These are phyloP conservation scores for Fusarium buxicola DNA, from an alignment of 2,329 filamentous ascomycete genomes.

Conservation along the genomic window DNA sequence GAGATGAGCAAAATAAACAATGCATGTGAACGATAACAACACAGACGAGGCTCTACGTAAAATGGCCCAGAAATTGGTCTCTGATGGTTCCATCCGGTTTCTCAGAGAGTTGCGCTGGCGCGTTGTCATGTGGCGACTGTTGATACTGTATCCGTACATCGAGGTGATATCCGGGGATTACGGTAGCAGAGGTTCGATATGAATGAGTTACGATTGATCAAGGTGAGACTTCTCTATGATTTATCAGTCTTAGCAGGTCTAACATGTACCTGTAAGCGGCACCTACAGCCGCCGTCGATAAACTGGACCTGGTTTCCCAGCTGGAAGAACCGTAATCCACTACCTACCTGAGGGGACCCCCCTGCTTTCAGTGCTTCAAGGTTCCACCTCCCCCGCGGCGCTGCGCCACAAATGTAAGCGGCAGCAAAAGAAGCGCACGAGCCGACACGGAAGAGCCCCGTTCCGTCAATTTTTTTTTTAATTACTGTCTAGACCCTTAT, in stretches of 20 bases:
- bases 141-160: background rate
- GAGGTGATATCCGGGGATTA: slow-evolving; percentile 1
- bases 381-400: slow-evolving; percentile 30
- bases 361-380: slow-evolving; percentile 23
- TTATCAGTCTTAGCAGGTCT: no score
- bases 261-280: no score
- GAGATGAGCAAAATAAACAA: slow-evolving; percentile 4
- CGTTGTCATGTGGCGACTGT: slow-evolving; percentile 10
- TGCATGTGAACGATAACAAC: background rate
- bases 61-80: no score
- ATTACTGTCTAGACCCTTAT: slow-evolving; percentile 17
- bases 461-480: no score
- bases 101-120: slow-evolving; percentile 16
- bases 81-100: slow-evolving; percentile 2
- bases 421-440: slow-evolving; percentile 12
- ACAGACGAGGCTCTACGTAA: background rate
- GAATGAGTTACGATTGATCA: background rate
- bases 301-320: slow-evolving; percentile 6
- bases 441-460: slow-evolving; percentile 16
- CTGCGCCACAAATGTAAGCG: slow-evolving; percentile 43
- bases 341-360: slow-evolving; percentile 13
- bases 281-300: slow-evolving; percentile 5
- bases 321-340: slow-evolving; percentile 2
- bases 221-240: slow-evolving; percentile 1
- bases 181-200: slow-evolving; percentile 1